A percentile compares a stretch with the other conserved stretches of the same genome.
Conservation (phyloP, 2,329 filamentous ascomycete species). For the Botrytis medusae region DNA sequence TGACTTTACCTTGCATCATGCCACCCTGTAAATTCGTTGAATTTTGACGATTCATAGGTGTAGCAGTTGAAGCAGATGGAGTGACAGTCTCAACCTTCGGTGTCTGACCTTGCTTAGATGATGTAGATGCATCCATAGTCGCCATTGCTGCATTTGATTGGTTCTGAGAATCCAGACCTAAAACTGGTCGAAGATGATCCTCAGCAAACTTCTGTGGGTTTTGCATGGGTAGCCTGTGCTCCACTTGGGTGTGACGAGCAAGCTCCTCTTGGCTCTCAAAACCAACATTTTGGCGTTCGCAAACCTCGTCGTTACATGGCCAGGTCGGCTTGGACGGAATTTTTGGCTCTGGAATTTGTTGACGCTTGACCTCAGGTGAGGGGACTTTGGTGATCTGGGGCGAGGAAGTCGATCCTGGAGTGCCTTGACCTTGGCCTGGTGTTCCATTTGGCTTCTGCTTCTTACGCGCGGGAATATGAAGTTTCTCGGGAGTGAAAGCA, state of each 20-base stretch:
- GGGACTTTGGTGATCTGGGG: conserved; percentile 35
- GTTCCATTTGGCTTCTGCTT: conserved; percentile 52
- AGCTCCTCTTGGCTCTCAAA: conserved; percentile 57
- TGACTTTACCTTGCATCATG: conserved; percentile 26
- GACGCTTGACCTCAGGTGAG: conserved; percentile 36
- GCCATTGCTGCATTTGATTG: conserved; percentile 26
- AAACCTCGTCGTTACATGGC: conserved; percentile 54
- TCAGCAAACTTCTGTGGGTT: conserved; percentile 54
- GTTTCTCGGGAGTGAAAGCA: conserved; percentile 52
- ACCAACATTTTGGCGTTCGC: conserved; percentile 50
- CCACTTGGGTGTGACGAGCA: conserved; percentile 55
- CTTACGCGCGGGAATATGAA: conserved; percentile 55
- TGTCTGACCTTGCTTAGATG: conserved; percentile 45
- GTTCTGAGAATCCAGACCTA: conserved; percentile 57
- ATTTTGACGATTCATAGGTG: conserved; percentile 51
- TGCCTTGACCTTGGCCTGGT: conserved; percentile 41
- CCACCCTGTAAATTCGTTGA: conserved; percentile 54
- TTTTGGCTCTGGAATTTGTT: conserved; percentile 30
- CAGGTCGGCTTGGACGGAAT: conserved; percentile 32
- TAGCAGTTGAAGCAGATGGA: conserved; percentile 40
- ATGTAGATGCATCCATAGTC: conserved; percentile 29
- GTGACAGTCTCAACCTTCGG: conserved; percentile 42
- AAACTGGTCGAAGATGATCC: conserved; percentile 49
- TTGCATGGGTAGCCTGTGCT: conserved; percentile 56
- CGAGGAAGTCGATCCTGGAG: conserved; percentile 35